A percentile compares a stretch with the other conserved stretches of the same genome.
phyloP scores from a whole-genome alignment of 805 yeast species.

The Priceomyces melissophilus region DNA sequence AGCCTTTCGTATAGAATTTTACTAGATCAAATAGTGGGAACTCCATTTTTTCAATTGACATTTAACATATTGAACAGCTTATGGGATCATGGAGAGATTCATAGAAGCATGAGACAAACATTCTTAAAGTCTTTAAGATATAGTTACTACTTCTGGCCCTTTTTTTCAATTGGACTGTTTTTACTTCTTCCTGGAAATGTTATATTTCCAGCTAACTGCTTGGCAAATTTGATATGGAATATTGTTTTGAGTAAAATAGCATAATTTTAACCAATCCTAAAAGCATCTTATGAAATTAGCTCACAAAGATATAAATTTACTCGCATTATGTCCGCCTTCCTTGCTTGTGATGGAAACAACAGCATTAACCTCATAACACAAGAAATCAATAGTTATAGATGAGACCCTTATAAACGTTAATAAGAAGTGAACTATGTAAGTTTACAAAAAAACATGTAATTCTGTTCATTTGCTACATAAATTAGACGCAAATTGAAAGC shows the following conservation, averaged over 20 bases:
- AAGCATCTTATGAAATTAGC: too few relatives aligned
- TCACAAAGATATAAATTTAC: too few relatives aligned
- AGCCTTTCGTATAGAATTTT: conserved; percentile 37
- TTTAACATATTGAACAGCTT: conserved; percentile 47
- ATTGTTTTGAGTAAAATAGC: conserved; percentile 40
- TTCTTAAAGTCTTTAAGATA: conserved; percentile 48
- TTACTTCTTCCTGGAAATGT: conserved; percentile 44
- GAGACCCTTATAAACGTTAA: too few relatives aligned
- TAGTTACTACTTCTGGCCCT: conserved; percentile 59
- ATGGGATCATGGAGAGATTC: conserved; percentile 53
- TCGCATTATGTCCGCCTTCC: too few relatives aligned
- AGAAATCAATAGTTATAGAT: background rate
- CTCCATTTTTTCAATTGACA: conserved; percentile 50
- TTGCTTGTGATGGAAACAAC: too few relatives aligned
- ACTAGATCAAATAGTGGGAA: conserved; percentile 54
- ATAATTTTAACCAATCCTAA: conserved; percentile 3
- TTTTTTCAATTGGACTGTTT: conserved; percentile 50
- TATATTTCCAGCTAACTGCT: conserved; percentile 58
- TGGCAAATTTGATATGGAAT: conserved; percentile 56
- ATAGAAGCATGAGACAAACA: conserved; percentile 28
- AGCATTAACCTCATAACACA: background rate
- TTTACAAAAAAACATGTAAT: too few relatives aligned
- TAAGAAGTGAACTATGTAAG: too few relatives aligned
- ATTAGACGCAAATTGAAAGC: too few relatives aligned
- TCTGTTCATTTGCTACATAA: too few relatives aligned